Evolutionary conservation across 306 rosid genomes (phyloP), one percentile per base, ranked within the genome.

Genomic region (Chamaecrista fasciculata): DNA sequence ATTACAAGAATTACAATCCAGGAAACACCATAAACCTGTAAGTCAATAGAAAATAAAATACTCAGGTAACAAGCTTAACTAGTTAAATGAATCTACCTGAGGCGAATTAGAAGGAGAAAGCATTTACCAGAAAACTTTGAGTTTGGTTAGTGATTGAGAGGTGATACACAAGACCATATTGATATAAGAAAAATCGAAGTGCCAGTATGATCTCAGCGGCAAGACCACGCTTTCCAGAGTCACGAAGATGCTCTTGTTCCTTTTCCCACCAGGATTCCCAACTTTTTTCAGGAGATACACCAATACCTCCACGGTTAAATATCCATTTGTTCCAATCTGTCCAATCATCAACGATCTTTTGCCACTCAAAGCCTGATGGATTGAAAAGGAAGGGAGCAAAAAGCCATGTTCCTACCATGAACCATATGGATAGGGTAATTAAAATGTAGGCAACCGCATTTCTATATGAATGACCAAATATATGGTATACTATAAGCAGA

Each of bases 231-330:
- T 24, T 72, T 64, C 98, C 98, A 0, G 97, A 77, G 84, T 79
- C 26, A 11, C 34, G 84, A 29, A 94, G 92, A 90, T 90, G 98
- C 61, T 83, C 89, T 2, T 86, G 90, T 55, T 94, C 97, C 43
- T 86, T 86, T 72, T 90, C 94, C 98, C 98, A 90, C 98, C 97
- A 94, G 44, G 98, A 94, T 77, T 94, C 98, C 98, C 98, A 94
- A 74, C 98, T 94, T 65, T 64, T 94, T 11, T 85, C 92, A 0
- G 89, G 86, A 49, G 84, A 39, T 40, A 94, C 97, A 60, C 98
- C 98, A 0, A 94, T 94, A 28, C 98, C 98, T 46, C 98, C 98
- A 0, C 78, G 90, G 70, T 82, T 94, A 74, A 85, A 82, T 67
- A 94, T 90, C 98, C 98, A 94, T 81, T 88, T 90, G 10, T 85